These are phyloP conservation scores for Guillardia theta DNA, from an alignment of 78 protist genomes.

Conservation along the genomic window DNA sequence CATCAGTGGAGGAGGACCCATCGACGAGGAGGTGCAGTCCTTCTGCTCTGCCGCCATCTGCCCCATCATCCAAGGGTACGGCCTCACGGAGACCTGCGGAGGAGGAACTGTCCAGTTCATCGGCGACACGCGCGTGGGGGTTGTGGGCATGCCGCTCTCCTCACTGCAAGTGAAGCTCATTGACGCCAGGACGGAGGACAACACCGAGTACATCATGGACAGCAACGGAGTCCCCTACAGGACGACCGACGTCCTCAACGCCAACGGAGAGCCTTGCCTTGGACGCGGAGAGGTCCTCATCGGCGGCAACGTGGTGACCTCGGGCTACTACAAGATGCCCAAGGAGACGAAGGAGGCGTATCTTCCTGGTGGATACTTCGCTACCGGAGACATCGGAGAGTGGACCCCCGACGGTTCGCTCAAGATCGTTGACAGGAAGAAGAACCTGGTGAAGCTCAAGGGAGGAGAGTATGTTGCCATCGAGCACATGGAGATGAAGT, in stretches of 20 bases:
- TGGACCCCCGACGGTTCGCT: slow-evolving; percentile 15
- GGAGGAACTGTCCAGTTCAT: not conserved
- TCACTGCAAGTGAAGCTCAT: not conserved
- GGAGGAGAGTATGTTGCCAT: slow-evolving; percentile 30
- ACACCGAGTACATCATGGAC: not conserved
- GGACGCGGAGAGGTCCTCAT: slow-evolving; percentile 30
- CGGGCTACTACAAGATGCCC: slow-evolving; percentile 25
- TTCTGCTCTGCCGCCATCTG: slow-evolving; percentile 1
- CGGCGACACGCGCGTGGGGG: not conserved
- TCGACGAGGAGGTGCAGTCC: slow-evolving; percentile 31
- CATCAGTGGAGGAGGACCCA: slow-evolving; percentile 22
- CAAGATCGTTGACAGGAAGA: slow-evolving; percentile 35
- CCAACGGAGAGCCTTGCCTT: not conserved
- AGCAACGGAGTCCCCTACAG: not conserved
- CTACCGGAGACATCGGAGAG: slow-evolving; percentile 11
- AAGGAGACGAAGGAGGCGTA: not conserved
- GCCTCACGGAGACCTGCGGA: not conserved
- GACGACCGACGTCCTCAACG: not conserved
- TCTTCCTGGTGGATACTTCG: not conserved
- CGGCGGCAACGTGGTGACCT: not conserved
- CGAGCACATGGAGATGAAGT: slow-evolving; percentile 25
- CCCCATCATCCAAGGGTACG: slow-evolving; percentile 34
- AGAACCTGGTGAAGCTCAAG: slow-evolving; percentile 35
- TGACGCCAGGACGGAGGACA: slow-evolving; percentile 1
- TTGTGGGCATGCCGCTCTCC: not conserved